Evolutionary conservation across 2,329 filamentous ascomycete genomes (phyloP).

Genomic region (Myriangium duriaei): DNA sequence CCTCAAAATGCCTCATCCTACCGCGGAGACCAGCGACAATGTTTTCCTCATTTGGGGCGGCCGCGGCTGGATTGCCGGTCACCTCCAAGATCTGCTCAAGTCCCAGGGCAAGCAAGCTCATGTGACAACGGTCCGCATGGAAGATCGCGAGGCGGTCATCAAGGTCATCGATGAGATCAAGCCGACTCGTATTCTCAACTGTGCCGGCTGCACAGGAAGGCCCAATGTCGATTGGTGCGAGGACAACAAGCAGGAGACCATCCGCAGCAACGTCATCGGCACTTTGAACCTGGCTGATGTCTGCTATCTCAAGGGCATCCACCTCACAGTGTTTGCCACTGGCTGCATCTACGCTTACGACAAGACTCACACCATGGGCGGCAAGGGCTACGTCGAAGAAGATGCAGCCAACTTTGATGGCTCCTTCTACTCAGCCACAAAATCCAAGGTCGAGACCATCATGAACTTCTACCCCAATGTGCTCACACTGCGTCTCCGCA

Average conservation of each 20-base stretch:
- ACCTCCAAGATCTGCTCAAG: slow-evolving; percentile 47
- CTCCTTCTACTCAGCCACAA: slow-evolving; percentile 57
- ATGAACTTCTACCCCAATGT: slow-evolving; percentile 50
- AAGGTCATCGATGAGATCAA: slow-evolving; percentile 45
- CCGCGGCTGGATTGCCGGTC: slow-evolving; percentile 50
- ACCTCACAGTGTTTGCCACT: slow-evolving; percentile 54
- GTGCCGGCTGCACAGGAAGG: slow-evolving; percentile 52
- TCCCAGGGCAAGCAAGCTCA: slow-evolving; percentile 48
- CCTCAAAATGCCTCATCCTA: not conserved
- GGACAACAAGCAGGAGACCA: slow-evolving; percentile 54
- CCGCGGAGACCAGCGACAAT: slow-evolving; percentile 15
- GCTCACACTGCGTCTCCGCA: slow-evolving; percentile 53
- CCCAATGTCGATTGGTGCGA: slow-evolving; percentile 63
- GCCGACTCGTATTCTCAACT: slow-evolving; percentile 56
- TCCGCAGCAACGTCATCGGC: slow-evolving; percentile 55
- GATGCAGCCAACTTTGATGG: slow-evolving; percentile 53
- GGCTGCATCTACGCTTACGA: slow-evolving; percentile 56
- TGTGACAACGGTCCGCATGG: slow-evolving; percentile 52
- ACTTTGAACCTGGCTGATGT: slow-evolving; percentile 50
- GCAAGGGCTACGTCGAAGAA: slow-evolving; percentile 47
- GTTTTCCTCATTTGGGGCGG: slow-evolving; percentile 54
- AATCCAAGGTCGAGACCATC: slow-evolving; percentile 52
- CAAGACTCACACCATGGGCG: slow-evolving; percentile 46
- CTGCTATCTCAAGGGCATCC: slow-evolving; percentile 46
- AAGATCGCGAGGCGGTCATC: slow-evolving; percentile 46